A percentile compares a stretch with the other conserved stretches of the same genome.
Evolutionary conservation across 352 stramenopile species (phyloP).

Genomic region (Phytophthora crassamura): DNA sequence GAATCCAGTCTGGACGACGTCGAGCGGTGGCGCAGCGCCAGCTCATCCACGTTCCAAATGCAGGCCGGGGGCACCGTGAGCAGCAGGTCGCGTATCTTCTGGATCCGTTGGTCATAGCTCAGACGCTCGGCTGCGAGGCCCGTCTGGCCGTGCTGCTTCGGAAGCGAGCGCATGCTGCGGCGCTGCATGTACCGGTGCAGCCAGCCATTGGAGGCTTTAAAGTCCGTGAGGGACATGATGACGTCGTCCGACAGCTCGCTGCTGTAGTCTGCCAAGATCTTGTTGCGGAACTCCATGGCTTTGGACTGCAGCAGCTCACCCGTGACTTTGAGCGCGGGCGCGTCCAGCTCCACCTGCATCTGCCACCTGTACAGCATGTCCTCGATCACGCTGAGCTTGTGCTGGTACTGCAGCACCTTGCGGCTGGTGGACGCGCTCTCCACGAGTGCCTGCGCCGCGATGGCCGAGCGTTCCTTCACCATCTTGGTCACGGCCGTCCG

Average conservation of each 20-base stretch:
- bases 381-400: constrained; percentile 87
- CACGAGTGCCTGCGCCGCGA: constrained; percentile 70
- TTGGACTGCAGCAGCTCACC: constrained; percentile 81
- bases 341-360: constrained; percentile 76
- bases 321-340: constrained; percentile 72
- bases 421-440: constrained; percentile 70
- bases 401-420: constrained; percentile 85
- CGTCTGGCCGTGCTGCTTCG: constrained; percentile 50
- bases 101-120: constrained; percentile 51
- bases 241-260: constrained; percentile 74
- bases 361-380: constrained; percentile 90
- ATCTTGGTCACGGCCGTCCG: constrained; percentile 87
- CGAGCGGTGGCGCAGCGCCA: constrained; percentile 55
- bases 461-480: constrained; percentile 84
- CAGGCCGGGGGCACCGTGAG: constrained; percentile 55
- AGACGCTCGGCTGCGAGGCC: constrained; percentile 15
- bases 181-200: constrained; percentile 81
- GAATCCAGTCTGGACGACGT: constrained; percentile 45
- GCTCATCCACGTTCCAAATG: constrained; percentile 80
- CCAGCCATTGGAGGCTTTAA: constrained; percentile 88
- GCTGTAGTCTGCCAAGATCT: constrained; percentile 77
- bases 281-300: constrained; percentile 84
- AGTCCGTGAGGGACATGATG: constrained; percentile 80
- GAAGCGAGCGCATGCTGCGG: constrained; percentile 68
- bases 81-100: constrained; percentile 59